Evolutionary conservation across 208 protist genomes (phyloP).

Genomic region (Phytomonas serpens): DNA sequence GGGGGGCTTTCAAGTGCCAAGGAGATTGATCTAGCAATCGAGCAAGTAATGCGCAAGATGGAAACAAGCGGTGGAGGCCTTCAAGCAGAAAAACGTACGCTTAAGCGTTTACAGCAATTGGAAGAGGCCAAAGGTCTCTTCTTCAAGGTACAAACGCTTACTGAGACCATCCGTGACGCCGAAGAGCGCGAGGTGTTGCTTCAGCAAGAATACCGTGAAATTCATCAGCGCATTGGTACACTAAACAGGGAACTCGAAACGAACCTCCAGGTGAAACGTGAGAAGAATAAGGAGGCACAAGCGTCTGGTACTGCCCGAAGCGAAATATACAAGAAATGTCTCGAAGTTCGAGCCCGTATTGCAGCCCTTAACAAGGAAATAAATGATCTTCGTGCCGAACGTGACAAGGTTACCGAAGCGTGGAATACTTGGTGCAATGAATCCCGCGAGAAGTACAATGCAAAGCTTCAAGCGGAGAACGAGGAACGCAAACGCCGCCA

Average conservation of each 20-base stretch:
- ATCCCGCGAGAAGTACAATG: slow-evolving; percentile 48
- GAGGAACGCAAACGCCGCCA: slow-evolving; percentile 37
- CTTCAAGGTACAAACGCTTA: slow-evolving; percentile 49
- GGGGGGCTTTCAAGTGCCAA: slow-evolving; percentile 49
- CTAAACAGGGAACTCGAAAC: slow-evolving; percentile 58
- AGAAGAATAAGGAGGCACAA: slow-evolving; percentile 44
- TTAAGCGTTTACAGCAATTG: slow-evolving; percentile 43
- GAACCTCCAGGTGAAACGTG: slow-evolving; percentile 33
- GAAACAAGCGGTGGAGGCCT: slow-evolving; percentile 69
- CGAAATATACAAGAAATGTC: slow-evolving; percentile 52
- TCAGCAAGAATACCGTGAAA: slow-evolving; percentile 65
- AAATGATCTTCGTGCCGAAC: slow-evolving; percentile 29
- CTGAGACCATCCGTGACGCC: slow-evolving; percentile 48
- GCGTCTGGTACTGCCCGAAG: slow-evolving; percentile 21
- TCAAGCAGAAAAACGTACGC: slow-evolving; percentile 36
- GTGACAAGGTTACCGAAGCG: slow-evolving; percentile 21
- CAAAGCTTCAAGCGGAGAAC: slow-evolving; percentile 43
- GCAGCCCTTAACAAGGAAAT: slow-evolving; percentile 44
- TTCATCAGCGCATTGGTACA: slow-evolving; percentile 62
- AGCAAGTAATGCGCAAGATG: slow-evolving; percentile 65
- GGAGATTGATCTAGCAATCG: slow-evolving; percentile 69
- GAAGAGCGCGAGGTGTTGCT: slow-evolving; percentile 57
- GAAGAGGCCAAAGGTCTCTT: slow-evolving; percentile 68
- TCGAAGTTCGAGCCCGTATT: slow-evolving; percentile 29
- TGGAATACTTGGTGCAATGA: slow-evolving; percentile 70